These are phyloP conservation scores for Tilletia horrida DNA, from an alignment of 1,284 basidiomycete genomes.

Conservation along the genomic window DNA sequence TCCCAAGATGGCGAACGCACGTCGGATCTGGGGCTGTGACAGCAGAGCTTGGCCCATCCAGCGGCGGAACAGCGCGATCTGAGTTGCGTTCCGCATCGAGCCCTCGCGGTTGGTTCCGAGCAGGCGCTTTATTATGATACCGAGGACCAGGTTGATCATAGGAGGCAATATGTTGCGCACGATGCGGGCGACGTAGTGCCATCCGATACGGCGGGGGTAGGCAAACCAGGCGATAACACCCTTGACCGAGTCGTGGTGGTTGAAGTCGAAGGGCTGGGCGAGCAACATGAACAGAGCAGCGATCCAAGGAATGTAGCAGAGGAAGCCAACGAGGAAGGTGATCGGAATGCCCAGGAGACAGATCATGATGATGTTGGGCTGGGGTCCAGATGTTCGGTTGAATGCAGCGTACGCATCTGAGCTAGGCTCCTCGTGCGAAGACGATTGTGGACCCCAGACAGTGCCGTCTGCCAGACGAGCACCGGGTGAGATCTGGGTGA, in stretches of 20 bases:
- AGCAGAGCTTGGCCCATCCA: slow-evolving; percentile 52
- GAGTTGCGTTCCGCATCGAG: slow-evolving; percentile 54
- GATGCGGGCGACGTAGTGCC: slow-evolving; percentile 54
- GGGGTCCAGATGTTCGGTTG: slow-evolving; percentile 47
- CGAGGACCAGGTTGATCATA: slow-evolving; percentile 49
- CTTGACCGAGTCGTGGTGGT: slow-evolving; percentile 52
- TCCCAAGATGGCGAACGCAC: slow-evolving; percentile 49
- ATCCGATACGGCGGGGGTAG: slow-evolving; percentile 52
- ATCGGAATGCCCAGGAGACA: slow-evolving; percentile 49
- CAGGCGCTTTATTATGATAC: slow-evolving; percentile 49
- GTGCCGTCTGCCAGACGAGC: slow-evolving; percentile 53
- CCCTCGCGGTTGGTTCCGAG: slow-evolving; percentile 53
- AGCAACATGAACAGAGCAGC: slow-evolving; percentile 54
- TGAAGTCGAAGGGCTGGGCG: slow-evolving; percentile 51
- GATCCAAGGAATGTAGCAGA: slow-evolving; percentile 54
- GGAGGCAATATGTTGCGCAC: slow-evolving; percentile 53
- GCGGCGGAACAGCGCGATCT: slow-evolving; percentile 52
- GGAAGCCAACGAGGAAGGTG: slow-evolving; percentile 40
- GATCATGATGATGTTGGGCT: slow-evolving; percentile 46
- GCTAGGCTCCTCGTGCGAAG: slow-evolving; percentile 52
- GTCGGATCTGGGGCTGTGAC: slow-evolving; percentile 46
- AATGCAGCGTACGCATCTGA: slow-evolving; percentile 53
- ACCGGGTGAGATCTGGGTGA: slow-evolving; percentile 54
- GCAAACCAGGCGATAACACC: slow-evolving; percentile 54
- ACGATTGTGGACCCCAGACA: slow-evolving; percentile 54